A percentile compares a stretch with the other conserved stretches of the same genome.
Conservation (phyloP, 192 early-diverging fungal species). For the Mortierella hygrophila region DNA sequence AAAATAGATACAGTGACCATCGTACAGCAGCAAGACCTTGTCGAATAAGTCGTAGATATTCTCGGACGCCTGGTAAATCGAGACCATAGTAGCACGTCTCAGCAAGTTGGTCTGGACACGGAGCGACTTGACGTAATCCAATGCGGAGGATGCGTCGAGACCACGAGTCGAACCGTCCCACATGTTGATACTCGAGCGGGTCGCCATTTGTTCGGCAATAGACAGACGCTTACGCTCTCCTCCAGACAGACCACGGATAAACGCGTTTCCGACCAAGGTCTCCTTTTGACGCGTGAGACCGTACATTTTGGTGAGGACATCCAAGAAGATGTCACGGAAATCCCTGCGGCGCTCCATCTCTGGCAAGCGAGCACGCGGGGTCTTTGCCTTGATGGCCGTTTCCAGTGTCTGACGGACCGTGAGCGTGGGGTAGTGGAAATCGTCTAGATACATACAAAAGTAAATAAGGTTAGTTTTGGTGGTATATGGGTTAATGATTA, state of each 20-base stretch:
- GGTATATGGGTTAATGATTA: neutral
- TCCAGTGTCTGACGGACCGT: constrained; percentile 82
- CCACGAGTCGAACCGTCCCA: constrained; percentile 81
- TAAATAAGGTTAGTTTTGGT: neutral
- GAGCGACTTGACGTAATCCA: constrained; percentile 82
- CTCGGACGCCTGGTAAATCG: constrained; percentile 79
- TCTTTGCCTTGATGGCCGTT: constrained; percentile 80
- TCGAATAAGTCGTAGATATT: constrained; percentile 80
- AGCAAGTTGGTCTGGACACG: constrained; percentile 77
- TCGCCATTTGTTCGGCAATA: constrained; percentile 69
- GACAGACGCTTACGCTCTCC: constrained; percentile 72
- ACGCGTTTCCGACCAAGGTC: constrained; percentile 70
- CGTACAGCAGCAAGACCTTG: constrained; percentile 71
- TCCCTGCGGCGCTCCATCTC: constrained; percentile 54
- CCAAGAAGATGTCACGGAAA: constrained; percentile 59
- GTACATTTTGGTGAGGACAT: constrained; percentile 68
- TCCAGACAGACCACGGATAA: constrained; percentile 70
- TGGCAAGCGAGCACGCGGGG: constrained; percentile 64
- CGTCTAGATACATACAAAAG: constrained; percentile 58
- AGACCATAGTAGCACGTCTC: constrained; percentile 68
- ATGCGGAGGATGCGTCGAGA: constrained; percentile 82
- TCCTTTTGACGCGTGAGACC: constrained; percentile 70
- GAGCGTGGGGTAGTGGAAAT: constrained; percentile 80
- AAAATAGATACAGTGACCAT: constrained; percentile 77
- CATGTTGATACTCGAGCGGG: constrained; percentile 60